Percentiles rank a stretch among this genome's conserved stretches.
phyloP scores from a whole-genome alignment of 73 alveolate species.

The Paramecium tetraurelia region DNA sequence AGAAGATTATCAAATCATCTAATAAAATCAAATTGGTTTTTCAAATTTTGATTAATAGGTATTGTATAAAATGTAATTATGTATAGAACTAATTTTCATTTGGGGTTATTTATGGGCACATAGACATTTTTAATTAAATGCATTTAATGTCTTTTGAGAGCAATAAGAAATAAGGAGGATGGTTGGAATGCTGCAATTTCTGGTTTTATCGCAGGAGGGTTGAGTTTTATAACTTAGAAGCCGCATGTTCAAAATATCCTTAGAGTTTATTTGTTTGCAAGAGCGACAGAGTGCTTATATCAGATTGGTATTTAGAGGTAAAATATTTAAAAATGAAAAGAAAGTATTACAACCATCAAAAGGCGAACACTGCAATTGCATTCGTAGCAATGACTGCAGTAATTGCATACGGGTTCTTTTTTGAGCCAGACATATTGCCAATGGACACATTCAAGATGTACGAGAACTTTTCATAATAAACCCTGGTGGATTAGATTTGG shows the following conservation, averaged over 20 bases:
- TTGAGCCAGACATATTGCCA: slow-evolving; percentile 32
- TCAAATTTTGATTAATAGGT: neutral
- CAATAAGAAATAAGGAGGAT: neutral
- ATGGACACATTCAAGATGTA: slow-evolving; percentile 26
- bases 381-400: neutral
- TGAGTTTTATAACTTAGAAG: neutral
- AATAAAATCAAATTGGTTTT: neutral
- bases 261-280: slow-evolving; percentile 3
- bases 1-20: neutral
- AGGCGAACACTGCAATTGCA: neutral
- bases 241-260: neutral
- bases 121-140: neutral
- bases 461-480: slow-evolving; percentile 17
- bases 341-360: neutral
- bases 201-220: slow-evolving; percentile 25
- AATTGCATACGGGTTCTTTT: neutral
- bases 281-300: slow-evolving; percentile 1
- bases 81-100: neutral
- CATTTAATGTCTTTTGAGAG: neutral
- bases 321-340: neutral
- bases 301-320: neutral
- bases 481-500: neutral
- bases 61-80: neutral
- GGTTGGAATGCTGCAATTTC: slow-evolving; percentile 2
- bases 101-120: slow-evolving; percentile 23